Percentiles rank a stretch among this genome's conserved stretches.
phyloP scores from a whole-genome alignment of 169 alveolate species.

The Babesia sp. region DNA sequence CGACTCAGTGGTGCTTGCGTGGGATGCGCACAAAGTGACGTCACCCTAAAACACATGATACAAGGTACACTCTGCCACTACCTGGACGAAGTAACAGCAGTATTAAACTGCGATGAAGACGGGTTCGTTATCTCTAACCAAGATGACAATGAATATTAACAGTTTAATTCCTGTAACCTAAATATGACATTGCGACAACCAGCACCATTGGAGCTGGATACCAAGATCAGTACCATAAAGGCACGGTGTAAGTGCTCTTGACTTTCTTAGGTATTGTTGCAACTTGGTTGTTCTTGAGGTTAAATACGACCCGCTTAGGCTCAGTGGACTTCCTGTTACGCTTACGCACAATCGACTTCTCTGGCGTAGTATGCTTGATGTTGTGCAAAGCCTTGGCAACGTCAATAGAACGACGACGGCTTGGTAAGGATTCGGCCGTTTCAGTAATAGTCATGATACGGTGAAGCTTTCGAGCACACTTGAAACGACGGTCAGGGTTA shows the following conservation, averaged over 20 bases:
- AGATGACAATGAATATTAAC: constrained; percentile 13
- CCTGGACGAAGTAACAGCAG: constrained; percentile 74
- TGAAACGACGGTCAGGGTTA: constrained; percentile 13
- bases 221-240: constrained; percentile 31
- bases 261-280: constrained; percentile 32
- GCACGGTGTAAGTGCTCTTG: constrained; percentile 33
- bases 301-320: constrained; percentile 59
- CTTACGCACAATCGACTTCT: constrained; percentile 29
- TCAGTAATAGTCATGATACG: constrained; percentile 22
- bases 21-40: constrained; percentile 77
- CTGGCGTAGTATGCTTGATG: constrained; percentile 25
- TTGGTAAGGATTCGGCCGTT: constrained; percentile 6
- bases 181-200: no score
- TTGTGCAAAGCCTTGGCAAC: constrained; percentile 40
- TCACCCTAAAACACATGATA: constrained; percentile 78
- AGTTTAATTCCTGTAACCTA: no score
- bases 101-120: constrained; percentile 57
- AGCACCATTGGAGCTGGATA: no score
- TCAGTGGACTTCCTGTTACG: constrained; percentile 14
- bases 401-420: constrained; percentile 25
- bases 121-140: constrained; percentile 32
- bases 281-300: constrained; percentile 57
- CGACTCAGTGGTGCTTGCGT: constrained; percentile 79
- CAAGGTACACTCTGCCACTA: constrained; percentile 78
- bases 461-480: constrained; percentile 25